A percentile compares a stretch with the other conserved stretches of the same genome.
phyloP scores from a whole-genome alignment of 192 early-diverging fungal species.

The Dispira simplex region DNA sequence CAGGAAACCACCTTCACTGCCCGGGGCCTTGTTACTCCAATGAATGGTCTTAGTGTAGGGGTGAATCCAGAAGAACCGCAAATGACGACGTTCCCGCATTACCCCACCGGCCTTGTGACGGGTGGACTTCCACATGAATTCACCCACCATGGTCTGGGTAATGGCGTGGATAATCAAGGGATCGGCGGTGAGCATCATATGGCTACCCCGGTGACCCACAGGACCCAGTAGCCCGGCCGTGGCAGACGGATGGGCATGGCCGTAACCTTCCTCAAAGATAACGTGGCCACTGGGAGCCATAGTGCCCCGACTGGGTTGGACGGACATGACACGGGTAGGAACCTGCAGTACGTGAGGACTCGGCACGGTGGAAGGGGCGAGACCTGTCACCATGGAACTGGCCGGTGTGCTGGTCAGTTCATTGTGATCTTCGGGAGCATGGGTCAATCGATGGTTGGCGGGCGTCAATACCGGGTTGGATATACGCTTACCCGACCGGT shows the following conservation, averaged over 20 bases:
- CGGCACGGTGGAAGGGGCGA: slow-evolving; percentile 9
- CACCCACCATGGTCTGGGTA: slow-evolving; percentile 67
- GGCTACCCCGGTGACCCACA: background rate
- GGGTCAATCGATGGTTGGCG: no score
- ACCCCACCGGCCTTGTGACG: slow-evolving; percentile 28
- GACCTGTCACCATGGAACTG: slow-evolving; percentile 24
- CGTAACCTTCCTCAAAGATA: slow-evolving; percentile 3
- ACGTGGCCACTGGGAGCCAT: slow-evolving; percentile 1
- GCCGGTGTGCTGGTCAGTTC: background rate
- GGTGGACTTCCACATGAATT: slow-evolving; percentile 58
- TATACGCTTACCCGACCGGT: no score
- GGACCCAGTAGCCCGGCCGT: no score
- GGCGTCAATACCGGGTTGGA: no score
- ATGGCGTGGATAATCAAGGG: slow-evolving; percentile 51
- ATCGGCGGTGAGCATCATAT: slow-evolving; percentile 21
- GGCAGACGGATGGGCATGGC: no score
- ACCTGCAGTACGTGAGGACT: slow-evolving; percentile 16
- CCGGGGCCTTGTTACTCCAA: slow-evolving; percentile 51
- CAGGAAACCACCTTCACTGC: slow-evolving; percentile 21
- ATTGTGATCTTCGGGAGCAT: background rate
- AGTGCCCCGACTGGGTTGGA: slow-evolving; percentile 13
- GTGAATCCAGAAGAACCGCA: slow-evolving; percentile 68
- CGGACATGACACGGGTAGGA: slow-evolving; percentile 16
- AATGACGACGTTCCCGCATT: slow-evolving; percentile 42
- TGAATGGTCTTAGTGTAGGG: slow-evolving; percentile 65